A percentile compares a stretch with the other conserved stretches of the same genome.
Evolutionary conservation across 176 grass and related monocot genomes (phyloP).

Genomic region (Aegilops longissima): DNA sequence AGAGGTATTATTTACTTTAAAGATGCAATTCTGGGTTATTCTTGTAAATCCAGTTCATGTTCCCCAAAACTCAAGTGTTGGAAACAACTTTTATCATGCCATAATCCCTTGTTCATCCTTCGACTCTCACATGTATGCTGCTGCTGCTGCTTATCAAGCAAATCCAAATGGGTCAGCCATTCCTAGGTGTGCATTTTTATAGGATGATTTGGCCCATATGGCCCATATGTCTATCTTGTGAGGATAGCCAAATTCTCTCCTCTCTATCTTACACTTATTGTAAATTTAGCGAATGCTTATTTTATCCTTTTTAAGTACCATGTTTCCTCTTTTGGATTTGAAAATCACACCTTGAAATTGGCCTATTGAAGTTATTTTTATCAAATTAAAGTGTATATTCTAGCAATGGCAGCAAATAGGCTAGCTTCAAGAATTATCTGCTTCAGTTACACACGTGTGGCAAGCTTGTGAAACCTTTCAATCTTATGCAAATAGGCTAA

Average conservation of each 20-base stretch:
- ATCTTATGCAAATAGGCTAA: constrained; percentile 3
- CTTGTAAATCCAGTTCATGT: not conserved
- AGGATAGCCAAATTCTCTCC: not conserved
- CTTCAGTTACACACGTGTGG: constrained; percentile 11
- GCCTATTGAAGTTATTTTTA: not conserved
- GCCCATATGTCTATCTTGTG: constrained; percentile 1
- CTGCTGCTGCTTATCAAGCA: not conserved
- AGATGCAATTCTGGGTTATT: not conserved
- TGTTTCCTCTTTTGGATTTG: not conserved
- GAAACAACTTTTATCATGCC: not conserved
- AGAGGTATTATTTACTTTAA: constrained; percentile 58
- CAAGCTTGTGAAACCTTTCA: constrained; percentile 6
- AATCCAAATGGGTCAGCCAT: constrained; percentile 1
- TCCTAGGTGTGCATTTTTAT: not conserved
- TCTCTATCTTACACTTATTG: not conserved
- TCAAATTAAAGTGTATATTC: not conserved
- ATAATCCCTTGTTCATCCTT: not conserved
- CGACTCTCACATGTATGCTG: not conserved
- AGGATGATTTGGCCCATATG: constrained; percentile 9
- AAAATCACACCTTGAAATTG: not conserved
- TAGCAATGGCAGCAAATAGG: constrained; percentile 1
- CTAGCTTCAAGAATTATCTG: not conserved
- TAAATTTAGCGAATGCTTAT: not conserved
- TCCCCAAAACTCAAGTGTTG: not conserved
- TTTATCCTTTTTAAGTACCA: not conserved